Evolutionary conservation across 495 filamentous ascomycete genomes (phyloP), one percentile per base, ranked within the genome.

Genomic region (Neurospora sp.): DNA sequence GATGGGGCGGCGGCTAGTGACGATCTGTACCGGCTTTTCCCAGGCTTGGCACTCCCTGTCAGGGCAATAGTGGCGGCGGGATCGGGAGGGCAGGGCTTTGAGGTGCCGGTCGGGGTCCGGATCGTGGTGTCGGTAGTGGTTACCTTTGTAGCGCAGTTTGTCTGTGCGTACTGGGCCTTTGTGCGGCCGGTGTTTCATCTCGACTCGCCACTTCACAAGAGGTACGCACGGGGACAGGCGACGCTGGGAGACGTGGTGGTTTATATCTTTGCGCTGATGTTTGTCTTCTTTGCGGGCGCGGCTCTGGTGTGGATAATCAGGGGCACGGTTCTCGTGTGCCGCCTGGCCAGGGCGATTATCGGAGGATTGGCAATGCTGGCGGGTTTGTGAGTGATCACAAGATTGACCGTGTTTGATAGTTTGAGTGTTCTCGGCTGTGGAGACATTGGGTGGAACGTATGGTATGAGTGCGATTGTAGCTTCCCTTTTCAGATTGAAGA

Each of bases 121-220:
- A 72, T 31, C 37, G 72, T 69, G 39, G 31, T 77, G 73, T 10
- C 39, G 37, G 31, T 76, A 62, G 9, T 75, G 35, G 27, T 16
- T 16, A 20, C 66, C 10, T 23, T 20, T 31, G 39, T 46, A 14
- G 72, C n/a, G 40, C n/a, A 42, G 54, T 18, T 77, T n/a, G 72
- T 74, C n/a, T 54, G 54, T 46, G 76, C 73, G 49, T 80, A 77
- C 72, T 82, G 78, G 80, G 41, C 60, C 18, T 39, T 80, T 16
- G 77, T 81, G 35, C 41, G 49, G 60, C 81, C 81, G 11, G 77
- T 79, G 70, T 79, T 83, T 69, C 76, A 79, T 44, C 73, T 49
- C 16, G 39, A 75, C 0, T 82, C 81, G 46, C 70, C 76, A 44
- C 70, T 82, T 49, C 77, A 78, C 31, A 74, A 72, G 70, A 39